These are phyloP conservation scores for Penicillium thymicola DNA, from an alignment of 2,329 filamentous ascomycete genomes.

Conservation along the genomic window DNA sequence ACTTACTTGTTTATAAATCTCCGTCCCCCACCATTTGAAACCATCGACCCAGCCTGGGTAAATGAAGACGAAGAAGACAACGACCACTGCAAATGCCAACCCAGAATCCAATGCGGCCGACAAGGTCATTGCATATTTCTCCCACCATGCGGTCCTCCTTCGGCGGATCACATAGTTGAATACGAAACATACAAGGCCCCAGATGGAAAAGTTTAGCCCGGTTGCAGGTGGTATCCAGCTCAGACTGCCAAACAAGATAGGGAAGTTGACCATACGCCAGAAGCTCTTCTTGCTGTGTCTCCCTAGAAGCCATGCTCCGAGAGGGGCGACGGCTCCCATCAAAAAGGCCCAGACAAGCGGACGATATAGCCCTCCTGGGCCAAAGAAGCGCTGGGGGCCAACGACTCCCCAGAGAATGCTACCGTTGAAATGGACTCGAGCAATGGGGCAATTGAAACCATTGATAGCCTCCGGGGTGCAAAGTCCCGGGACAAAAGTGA, in stretches of 20 bases:
- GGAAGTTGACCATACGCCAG: conserved; percentile 73
- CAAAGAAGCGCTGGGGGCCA: conserved; percentile 79
- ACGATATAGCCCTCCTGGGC: conserved; percentile 69
- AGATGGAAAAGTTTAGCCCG: conserved; percentile 83
- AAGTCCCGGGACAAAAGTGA: conserved; percentile 69
- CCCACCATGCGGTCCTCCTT: conserved; percentile 76
- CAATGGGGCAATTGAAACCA: conserved; percentile 83
- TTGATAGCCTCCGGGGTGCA: conserved; percentile 79
- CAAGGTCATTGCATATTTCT: conserved; percentile 86
- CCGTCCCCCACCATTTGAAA: conserved; percentile 86
- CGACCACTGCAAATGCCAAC: conserved; percentile 74
- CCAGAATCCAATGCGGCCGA: conserved; percentile 80
- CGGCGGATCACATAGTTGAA: conserved; percentile 76
- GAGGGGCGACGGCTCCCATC: conserved; percentile 69
- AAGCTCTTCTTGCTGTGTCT: conserved; percentile 57
- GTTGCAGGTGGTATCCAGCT: conserved; percentile 83
- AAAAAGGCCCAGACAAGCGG: conserved; percentile 78
- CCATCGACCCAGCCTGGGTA: conserved; percentile 71
- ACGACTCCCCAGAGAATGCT: conserved; percentile 88
- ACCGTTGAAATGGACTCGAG: conserved; percentile 84
- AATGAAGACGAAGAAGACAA: conserved; percentile 83
- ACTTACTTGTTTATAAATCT: conserved; percentile 67
- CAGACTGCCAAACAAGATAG: conserved; percentile 77
- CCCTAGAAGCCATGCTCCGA: conserved; percentile 70
- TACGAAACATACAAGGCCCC: conserved; percentile 78